Evolutionary conservation across 352 stramenopile genomes (phyloP).

Genomic region (Phytophthora pluvialis): DNA sequence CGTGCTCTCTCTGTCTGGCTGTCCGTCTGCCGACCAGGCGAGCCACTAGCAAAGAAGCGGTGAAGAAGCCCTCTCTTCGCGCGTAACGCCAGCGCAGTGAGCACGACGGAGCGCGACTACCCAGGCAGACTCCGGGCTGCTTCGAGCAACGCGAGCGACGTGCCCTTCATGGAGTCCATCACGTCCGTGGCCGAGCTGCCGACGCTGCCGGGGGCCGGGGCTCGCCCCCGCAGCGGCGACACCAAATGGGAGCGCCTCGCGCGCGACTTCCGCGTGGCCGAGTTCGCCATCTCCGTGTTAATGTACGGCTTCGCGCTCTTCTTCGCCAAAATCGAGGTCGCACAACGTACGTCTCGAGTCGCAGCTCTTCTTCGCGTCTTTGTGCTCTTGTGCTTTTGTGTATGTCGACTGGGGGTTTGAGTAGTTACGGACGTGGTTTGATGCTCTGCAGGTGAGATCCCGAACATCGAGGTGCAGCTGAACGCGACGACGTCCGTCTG

Average conservation of each 20-base stretch:
- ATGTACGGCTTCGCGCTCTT: slow-evolving; percentile 49
- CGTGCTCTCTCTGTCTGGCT: slow-evolving; percentile 16
- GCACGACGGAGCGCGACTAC: slow-evolving; percentile 18
- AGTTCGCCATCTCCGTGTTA: slow-evolving; percentile 43
- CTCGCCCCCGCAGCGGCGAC: neutral
- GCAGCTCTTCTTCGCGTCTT: neutral
- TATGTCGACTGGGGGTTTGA: slow-evolving; percentile 9
- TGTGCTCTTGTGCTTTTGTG: neutral
- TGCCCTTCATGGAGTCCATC: slow-evolving; percentile 45
- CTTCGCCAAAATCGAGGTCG: slow-evolving; percentile 45
- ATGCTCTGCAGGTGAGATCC: slow-evolving; percentile 52
- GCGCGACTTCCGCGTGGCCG: slow-evolving; percentile 33
- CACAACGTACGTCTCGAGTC: slow-evolving; percentile 34
- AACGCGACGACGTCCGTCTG: slow-evolving; percentile 53
- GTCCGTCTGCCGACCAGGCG: slow-evolving; percentile 27
- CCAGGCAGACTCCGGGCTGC: slow-evolving; percentile 15
- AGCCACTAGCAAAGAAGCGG: slow-evolving; percentile 36
- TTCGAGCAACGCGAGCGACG: slow-evolving; percentile 40
- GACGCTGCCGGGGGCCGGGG: neutral
- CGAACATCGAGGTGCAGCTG: slow-evolving; percentile 57
- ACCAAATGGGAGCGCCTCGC: slow-evolving; percentile 32
- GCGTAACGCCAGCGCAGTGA: slow-evolving; percentile 12
- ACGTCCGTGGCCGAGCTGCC: slow-evolving; percentile 31
- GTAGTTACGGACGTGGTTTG: slow-evolving; percentile 20
- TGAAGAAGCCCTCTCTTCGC: slow-evolving; percentile 32